A percentile compares a stretch with the other conserved stretches of the same genome.
phyloP scores from a whole-genome alignment of 1,284 basidiomycete species.

The Naganishia albida region DNA sequence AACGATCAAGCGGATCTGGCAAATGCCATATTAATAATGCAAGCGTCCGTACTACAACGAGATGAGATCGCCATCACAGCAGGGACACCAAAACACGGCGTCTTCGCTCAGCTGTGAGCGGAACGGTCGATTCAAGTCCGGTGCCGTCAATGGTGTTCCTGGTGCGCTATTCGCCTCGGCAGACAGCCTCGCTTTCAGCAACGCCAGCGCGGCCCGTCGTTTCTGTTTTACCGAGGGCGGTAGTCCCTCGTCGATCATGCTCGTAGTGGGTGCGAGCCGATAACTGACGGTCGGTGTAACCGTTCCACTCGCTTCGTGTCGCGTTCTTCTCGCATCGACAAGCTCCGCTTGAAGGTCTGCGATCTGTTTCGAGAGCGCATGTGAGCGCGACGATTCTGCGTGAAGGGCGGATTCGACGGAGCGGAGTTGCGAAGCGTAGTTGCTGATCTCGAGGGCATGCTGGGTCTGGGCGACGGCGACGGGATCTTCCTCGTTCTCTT shows the following conservation, averaged over 20 bases:
- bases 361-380: slow-evolving; percentile 68
- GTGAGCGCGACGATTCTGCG: slow-evolving; percentile 68
- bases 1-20: too few relatives aligned
- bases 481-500: slow-evolving; percentile 18
- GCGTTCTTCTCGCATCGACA: slow-evolving; percentile 11
- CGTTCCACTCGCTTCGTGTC: slow-evolving; percentile 1
- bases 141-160: slow-evolving; percentile 15
- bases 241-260: slow-evolving; percentile 64
- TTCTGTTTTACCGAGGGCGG: slow-evolving; percentile 77
- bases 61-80: slow-evolving; percentile 52
- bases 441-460: slow-evolving; percentile 74
- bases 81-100: slow-evolving; percentile 54
- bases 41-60: slow-evolving; percentile 39
- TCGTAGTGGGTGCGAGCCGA: slow-evolving; percentile 35
- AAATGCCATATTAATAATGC: background rate
- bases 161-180: slow-evolving; percentile 12
- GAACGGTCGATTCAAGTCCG: slow-evolving; percentile 14
- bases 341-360: slow-evolving; percentile 41
- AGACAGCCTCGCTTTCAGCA: slow-evolving; percentile 79
- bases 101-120: slow-evolving; percentile 53
- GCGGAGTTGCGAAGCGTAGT: slow-evolving; percentile 72
- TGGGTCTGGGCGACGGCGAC: slow-evolving; percentile 62
- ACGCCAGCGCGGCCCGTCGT: slow-evolving; percentile 77
- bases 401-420: slow-evolving; percentile 70
- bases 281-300: slow-evolving; percentile 28